A percentile compares a stretch with the other conserved stretches of the same genome.
Evolutionary conservation across 257 asterid genomes (phyloP).

Genomic region (Craterostigma plantagineum): DNA sequence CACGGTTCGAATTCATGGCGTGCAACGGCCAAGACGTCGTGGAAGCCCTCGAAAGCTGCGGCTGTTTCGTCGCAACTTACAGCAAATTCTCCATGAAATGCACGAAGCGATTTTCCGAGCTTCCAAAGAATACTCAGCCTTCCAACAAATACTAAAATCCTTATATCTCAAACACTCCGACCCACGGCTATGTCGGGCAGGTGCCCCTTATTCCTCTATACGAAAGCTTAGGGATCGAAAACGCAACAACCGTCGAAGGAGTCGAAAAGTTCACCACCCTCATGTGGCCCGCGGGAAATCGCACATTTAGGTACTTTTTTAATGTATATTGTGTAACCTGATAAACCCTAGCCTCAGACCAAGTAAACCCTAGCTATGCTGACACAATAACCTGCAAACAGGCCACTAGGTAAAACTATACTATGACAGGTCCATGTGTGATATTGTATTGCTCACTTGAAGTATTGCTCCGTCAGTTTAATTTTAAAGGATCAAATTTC

Average conservation of each 20-base stretch:
- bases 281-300: constrained; percentile 38
- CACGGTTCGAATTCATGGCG: constrained; percentile 12
- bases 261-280: constrained; percentile 14
- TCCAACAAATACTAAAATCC: constrained; percentile 18
- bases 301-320: constrained; percentile 15
- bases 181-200: constrained; percentile 31
- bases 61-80: constrained; percentile 23
- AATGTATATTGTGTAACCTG: too few relatives aligned
- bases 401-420: too few relatives aligned
- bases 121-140: constrained; percentile 18
- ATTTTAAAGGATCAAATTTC: too few relatives aligned
- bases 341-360: too few relatives aligned
- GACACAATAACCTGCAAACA: too few relatives aligned
- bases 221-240: constrained; percentile 29
- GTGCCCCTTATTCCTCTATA: constrained; percentile 20
- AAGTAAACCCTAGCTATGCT: too few relatives aligned
- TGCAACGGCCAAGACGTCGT: constrained; percentile 11
- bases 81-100: constrained; percentile 13
- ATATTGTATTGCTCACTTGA: too few relatives aligned
- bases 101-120: constrained; percentile 14
- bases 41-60: constrained; percentile 24
- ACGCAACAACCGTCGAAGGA: constrained; percentile 13
- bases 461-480: too few relatives aligned
- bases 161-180: constrained; percentile 20
- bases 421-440: too few relatives aligned